Evolutionary conservation across 441 rosid species (phyloP), one percentile per base, ranked within the genome.

Genomic region (Pelargonium citronellum): DNA sequence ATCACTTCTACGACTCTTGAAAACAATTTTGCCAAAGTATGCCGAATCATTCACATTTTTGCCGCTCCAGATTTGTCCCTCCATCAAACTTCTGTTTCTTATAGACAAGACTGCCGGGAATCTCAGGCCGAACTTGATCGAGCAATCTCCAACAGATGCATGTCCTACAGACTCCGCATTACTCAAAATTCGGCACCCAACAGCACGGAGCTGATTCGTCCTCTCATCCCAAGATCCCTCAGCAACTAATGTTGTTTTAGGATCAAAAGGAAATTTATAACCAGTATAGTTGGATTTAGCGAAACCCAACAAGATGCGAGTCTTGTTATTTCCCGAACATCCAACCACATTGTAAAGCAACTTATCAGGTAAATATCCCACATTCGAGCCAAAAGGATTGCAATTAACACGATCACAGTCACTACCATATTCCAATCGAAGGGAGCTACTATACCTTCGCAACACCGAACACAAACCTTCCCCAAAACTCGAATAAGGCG

Each of bases 191-290:
- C 85, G 81, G 70, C 99, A 95, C 2, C 86, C 94, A 63, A 85
- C 84, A 44, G 86, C 89, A 72, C 86, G 85, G 62, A 90, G 74
- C 70, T 78, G 84, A 75, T 87, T 81, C 80, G 69, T 84, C 83
- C 82, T 79, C 22, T 75, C 82, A 82, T 89, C 87, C 97, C 99
- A 92, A 55, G 72, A 69, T 69, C 92, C 98, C 85, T 95, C 97
- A 1, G 89, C 93, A 34, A 95, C 71, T 74, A 91, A 75, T 19
- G 81, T 82, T 11, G 70, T 77, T 51, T 75, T 78, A 51, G 97
- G 99, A 86, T 89, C 79, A 67, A 95, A 89, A 57, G 81, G 79
- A 80, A 84, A 83, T 76, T 39, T 53, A 75, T 58, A 71, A 34
- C 53, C 69, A 53, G 34, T 57, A 72, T 20, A 64, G 49, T 68